Percentiles rank a stretch among this genome's conserved stretches.
Conservation (phyloP, 352 stramenopile genomes). For the Globisporangium megalacanthum region DNA sequence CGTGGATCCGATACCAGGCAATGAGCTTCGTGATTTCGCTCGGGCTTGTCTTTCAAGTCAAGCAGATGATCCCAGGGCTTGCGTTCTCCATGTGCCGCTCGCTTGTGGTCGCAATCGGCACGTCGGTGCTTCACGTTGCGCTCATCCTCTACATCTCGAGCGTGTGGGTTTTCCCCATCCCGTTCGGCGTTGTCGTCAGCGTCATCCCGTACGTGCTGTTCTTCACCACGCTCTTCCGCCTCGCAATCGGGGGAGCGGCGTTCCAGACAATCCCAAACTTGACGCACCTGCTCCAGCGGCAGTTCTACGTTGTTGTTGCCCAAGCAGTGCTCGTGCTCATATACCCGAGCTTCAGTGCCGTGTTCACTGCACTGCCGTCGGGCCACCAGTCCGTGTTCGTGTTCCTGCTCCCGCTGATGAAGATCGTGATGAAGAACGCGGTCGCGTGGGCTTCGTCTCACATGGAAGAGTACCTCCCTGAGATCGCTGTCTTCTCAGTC, state of each 20-base stretch:
- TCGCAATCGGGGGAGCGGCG: slow-evolving; percentile 11
- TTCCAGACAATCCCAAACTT: slow-evolving; percentile 14
- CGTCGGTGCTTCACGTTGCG: slow-evolving; percentile 4
- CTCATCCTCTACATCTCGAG: slow-evolving; percentile 6
- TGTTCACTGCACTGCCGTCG: slow-evolving; percentile 7
- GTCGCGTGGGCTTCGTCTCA: slow-evolving; percentile 13
- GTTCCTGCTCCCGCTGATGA: slow-evolving; percentile 11
- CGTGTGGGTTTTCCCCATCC: slow-evolving; percentile 20
- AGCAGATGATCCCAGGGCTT: slow-evolving; percentile 7
- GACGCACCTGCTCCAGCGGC: too few relatives aligned
- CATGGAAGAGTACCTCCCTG: slow-evolving; percentile 26
- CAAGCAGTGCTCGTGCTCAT: slow-evolving; percentile 1
- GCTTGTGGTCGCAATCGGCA: background rate
- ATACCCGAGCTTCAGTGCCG: slow-evolving; percentile 14
- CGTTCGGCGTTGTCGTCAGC: slow-evolving; percentile 18
- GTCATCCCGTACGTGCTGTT: slow-evolving; percentile 4
- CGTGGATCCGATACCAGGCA: slow-evolving; percentile 19
- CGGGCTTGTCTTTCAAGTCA: slow-evolving; percentile 10
- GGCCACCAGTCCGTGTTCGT: slow-evolving; percentile 3
- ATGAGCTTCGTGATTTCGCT: slow-evolving; percentile 11
- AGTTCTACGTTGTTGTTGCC: background rate
- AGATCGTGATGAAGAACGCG: slow-evolving; percentile 21
- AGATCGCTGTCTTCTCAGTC: slow-evolving; percentile 30
- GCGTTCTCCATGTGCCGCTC: background rate
- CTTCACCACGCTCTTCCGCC: slow-evolving; percentile 15